Conservation (phyloP, 2,329 filamentous ascomycete species). For the Colletotrichum musae region DNA sequence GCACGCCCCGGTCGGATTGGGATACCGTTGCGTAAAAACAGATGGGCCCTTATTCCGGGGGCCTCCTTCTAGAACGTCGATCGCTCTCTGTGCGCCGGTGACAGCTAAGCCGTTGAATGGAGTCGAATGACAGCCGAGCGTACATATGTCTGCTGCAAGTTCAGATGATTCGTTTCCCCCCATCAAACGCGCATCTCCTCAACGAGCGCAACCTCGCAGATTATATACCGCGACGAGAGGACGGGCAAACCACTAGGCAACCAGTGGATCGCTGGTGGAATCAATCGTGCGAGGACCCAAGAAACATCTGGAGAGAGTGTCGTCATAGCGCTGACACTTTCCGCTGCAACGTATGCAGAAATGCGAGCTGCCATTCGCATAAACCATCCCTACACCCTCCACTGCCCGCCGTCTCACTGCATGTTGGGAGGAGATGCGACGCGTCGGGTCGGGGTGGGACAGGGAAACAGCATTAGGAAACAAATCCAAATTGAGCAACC, state of each 20-base stretch:
- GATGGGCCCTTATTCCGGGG: background rate
- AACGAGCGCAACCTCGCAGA: too few species aligned
- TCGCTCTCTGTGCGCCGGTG: background rate
- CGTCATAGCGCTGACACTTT: constrained; percentile 24
- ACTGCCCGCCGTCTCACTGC: background rate
- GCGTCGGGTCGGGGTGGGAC: background rate
- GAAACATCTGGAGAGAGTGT: constrained; percentile 2
- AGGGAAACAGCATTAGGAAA: constrained; percentile 15
- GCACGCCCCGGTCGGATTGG: too few species aligned
- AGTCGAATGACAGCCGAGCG: constrained; percentile 9
- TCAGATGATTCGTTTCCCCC: background rate
- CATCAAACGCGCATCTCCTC: too few species aligned
- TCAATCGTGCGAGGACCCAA: background rate
- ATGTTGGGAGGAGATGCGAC: background rate
- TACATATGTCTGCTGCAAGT: constrained; percentile 16
- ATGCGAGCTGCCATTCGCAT: constrained; percentile 18
- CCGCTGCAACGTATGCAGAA: constrained; percentile 6
- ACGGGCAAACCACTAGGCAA: too few species aligned
- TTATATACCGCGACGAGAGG: background rate
- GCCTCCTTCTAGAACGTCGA: background rate
- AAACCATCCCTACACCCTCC: constrained; percentile 22
- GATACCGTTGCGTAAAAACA: too few species aligned
- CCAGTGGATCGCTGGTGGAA: too few species aligned
- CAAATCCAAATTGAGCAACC: background rate
- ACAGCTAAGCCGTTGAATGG: background rate